Evolutionary conservation across 2,329 filamentous ascomycete species (phyloP), one percentile per base, ranked within the genome.

Genomic region (Penicillium sp.): DNA sequence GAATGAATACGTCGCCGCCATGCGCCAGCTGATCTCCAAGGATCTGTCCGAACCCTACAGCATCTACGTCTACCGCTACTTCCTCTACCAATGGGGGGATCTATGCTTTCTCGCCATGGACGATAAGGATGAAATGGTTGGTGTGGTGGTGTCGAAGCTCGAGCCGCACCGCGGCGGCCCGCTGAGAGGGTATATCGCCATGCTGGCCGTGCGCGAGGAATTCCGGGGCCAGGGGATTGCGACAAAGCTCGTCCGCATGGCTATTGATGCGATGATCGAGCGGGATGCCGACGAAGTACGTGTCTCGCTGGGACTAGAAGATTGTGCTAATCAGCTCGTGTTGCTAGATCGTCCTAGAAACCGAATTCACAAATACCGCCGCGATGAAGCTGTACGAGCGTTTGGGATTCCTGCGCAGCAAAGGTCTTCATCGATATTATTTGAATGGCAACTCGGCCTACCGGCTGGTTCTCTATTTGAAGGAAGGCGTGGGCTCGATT

Each of bases 1-100:
- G 57, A 72, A 75, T 35, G 67, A 70, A 39, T 81, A 92, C 60
- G 79, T 98, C 28, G 80, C 88, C 23, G 80, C 87, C 28, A 95
- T 98, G 65, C 82, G 90, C 38, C 82, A 89, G 40, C 70, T 98
- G 59, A 98, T 98, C 57, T 92, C 89, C 30, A 94, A 90, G 57
- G 92, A 96, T 61, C 75, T 98, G 33, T 96, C 90, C 52, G 92
- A 98, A 65, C 92, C 92, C 1, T 98, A 98, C 65, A 96, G 90
- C 67, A 96, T 98, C 61, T 98, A 98, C 69, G 92, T 98, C 41
- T 98, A 96, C 65, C 81, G 92, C 20, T 98, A 98, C 64, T 98
- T 98, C 56, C 72, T 98, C 12, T 95, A 93, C 60, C 88, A 96
- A 75, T 98, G 92, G 92, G 85, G 85, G 4, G 84, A 96, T 59